phyloP scores from a whole-genome alignment of 352 stramenopile genomes.

The Globisporangium barbulae region DNA sequence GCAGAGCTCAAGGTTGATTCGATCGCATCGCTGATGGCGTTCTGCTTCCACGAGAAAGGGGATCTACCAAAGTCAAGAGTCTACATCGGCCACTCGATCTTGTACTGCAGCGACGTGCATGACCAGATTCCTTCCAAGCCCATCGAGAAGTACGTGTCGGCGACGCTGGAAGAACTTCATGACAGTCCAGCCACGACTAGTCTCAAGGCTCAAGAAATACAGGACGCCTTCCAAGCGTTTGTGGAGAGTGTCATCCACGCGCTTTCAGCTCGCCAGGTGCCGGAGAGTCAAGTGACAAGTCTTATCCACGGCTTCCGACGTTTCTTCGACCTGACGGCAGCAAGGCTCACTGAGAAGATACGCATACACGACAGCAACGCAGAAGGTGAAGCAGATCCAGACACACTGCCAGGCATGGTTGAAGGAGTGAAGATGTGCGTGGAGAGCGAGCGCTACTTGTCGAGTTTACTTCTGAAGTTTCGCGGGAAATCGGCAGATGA shows the following conservation, averaged over 20 bases:
- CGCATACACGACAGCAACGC: slow-evolving; percentile 10
- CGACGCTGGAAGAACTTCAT: slow-evolving; percentile 41
- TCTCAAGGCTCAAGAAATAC: slow-evolving; percentile 2
- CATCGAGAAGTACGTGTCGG: slow-evolving; percentile 51
- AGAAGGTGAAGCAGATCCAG: not conserved
- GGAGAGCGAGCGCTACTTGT: slow-evolving; percentile 22
- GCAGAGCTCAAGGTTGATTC: slow-evolving; percentile 51
- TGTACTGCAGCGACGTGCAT: slow-evolving; percentile 43
- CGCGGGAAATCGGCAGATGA: not conserved
- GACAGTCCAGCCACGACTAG: not conserved
- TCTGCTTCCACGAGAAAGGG: slow-evolving; percentile 44
- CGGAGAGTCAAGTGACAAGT: slow-evolving; percentile 18
- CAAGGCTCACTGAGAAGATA: slow-evolving; percentile 23
- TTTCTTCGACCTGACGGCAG: slow-evolving; percentile 27
- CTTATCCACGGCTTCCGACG: slow-evolving; percentile 32
- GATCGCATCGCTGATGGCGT: slow-evolving; percentile 53
- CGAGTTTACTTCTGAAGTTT: slow-evolving; percentile 23
- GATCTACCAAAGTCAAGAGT: slow-evolving; percentile 28
- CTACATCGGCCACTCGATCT: slow-evolving; percentile 43
- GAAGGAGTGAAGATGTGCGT: slow-evolving; percentile 12
- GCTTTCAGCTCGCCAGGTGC: slow-evolving; percentile 32
- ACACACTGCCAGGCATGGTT: not conserved
- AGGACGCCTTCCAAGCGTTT: slow-evolving; percentile 29
- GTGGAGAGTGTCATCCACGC: slow-evolving; percentile 33
- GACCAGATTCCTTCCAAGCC: slow-evolving; percentile 21